Evolutionary conservation across 2,329 filamentous ascomycete genomes (phyloP).

Genomic region (Fusarium robinianum): DNA sequence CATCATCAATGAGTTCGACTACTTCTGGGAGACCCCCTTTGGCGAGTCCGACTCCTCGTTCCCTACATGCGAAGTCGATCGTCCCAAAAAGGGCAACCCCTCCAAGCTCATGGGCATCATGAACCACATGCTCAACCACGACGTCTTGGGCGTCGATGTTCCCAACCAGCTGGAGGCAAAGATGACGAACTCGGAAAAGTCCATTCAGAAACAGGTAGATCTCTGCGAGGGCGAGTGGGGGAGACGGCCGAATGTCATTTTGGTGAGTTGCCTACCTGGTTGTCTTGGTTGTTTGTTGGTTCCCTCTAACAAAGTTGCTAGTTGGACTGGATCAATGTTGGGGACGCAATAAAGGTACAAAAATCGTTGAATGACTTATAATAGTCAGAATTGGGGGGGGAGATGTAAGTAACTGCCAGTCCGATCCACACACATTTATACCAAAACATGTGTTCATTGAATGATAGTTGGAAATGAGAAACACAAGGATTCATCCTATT

Average conservation of each 20-base stretch:
- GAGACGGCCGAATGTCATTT: slow-evolving; percentile 35
- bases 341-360: slow-evolving; percentile 47
- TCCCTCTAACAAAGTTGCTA: slow-evolving; percentile 26
- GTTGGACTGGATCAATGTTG: slow-evolving; percentile 50
- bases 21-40: slow-evolving; percentile 75
- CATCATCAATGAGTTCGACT: slow-evolving; percentile 66
- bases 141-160: slow-evolving; percentile 38
- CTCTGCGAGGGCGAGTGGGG: slow-evolving; percentile 31
- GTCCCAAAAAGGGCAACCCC: slow-evolving; percentile 51
- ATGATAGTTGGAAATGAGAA: too few relatives aligned
- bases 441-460: slow-evolving; percentile 1
- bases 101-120: slow-evolving; percentile 36
- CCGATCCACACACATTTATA: too few relatives aligned
- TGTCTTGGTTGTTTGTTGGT: neutral
- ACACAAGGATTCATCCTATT: too few relatives aligned
- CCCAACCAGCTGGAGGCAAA: slow-evolving; percentile 39
- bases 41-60: slow-evolving; percentile 64
- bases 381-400: too few relatives aligned
- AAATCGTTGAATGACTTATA: slow-evolving; percentile 45
- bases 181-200: slow-evolving; percentile 43
- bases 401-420: too few relatives aligned
- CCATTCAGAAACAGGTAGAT: slow-evolving; percentile 34
- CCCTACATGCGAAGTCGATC: slow-evolving; percentile 67
- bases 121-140: slow-evolving; percentile 39
- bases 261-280: slow-evolving; percentile 26